A percentile compares a stretch with the other conserved stretches of the same genome.
These are phyloP conservation scores for Seiridium cupressi DNA, from an alignment of 2,329 filamentous ascomycete genomes.

Conservation along the genomic window DNA sequence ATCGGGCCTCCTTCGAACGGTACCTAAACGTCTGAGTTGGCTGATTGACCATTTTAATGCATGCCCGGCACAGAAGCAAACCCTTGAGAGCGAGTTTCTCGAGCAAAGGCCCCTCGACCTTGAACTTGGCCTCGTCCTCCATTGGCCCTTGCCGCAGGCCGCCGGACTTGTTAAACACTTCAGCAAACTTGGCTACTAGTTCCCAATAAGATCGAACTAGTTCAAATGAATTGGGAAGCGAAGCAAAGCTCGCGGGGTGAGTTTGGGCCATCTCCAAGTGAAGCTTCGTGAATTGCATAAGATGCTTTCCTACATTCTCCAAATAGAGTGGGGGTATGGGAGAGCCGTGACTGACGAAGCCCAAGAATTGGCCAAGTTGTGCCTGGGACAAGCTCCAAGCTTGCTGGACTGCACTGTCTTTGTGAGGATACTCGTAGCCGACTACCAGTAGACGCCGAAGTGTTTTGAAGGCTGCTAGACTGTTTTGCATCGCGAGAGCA, in stretches of 20 bases:
- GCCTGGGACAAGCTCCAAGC: conserved; percentile 79
- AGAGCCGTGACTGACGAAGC: conserved; percentile 57
- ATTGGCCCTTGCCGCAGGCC: conserved; percentile 47
- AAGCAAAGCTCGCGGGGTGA: conserved; percentile 79
- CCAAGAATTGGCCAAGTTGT: conserved; percentile 76
- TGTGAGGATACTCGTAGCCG: conserved; percentile 82
- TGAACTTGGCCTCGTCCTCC: conserved; percentile 36
- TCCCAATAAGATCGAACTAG: conserved; percentile 85
- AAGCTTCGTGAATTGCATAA: conserved; percentile 87
- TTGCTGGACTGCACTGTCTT: conserved; percentile 70
- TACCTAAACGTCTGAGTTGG: conserved; percentile 83
- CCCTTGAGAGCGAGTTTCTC: conserved; percentile 84
- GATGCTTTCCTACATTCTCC: conserved; percentile 74
- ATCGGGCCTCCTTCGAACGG: conserved; percentile 68
- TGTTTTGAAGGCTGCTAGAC: conserved; percentile 74
- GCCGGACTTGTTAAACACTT: conserved; percentile 64
- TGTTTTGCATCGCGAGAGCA: conserved; percentile 69
- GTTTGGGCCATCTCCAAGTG: conserved; percentile 81
- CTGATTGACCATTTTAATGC: conserved; percentile 80
- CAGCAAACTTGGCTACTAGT: conserved; percentile 72
- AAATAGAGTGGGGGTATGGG: conserved; percentile 52
- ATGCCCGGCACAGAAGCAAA: conserved; percentile 77
- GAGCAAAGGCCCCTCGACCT: conserved; percentile 60
- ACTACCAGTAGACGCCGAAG: conserved; percentile 75
- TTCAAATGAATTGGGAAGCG: conserved; percentile 75